A percentile compares a stretch with the other conserved stretches of the same genome.
These are phyloP conservation scores for Calonectria montana DNA, from an alignment of 2,329 filamentous ascomycete species.

Conservation along the genomic window DNA sequence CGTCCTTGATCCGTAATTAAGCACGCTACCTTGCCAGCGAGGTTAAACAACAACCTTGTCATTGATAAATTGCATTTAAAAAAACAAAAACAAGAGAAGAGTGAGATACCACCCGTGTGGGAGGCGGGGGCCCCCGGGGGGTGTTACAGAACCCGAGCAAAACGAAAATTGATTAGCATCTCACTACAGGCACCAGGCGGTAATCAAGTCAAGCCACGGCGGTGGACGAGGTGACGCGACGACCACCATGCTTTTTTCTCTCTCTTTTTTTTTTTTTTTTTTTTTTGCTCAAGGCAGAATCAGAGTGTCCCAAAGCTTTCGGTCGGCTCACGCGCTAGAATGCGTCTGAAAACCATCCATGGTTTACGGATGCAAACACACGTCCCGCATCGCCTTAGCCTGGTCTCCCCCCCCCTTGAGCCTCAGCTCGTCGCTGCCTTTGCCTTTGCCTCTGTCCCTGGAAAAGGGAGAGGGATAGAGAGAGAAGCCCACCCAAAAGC, in stretches of 20 bases:
- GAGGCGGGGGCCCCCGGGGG: background rate
- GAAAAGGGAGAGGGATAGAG: background rate
- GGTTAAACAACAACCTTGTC: slow-evolving; percentile 7
- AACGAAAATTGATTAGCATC: background rate
- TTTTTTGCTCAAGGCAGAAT: background rate
- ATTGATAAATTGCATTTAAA: slow-evolving; percentile 9
- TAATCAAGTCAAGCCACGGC: background rate
- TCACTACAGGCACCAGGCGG: background rate
- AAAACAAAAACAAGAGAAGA: background rate
- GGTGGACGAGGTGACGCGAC: background rate
- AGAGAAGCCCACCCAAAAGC: background rate
- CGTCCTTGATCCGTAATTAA: background rate
- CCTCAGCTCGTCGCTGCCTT: background rate
- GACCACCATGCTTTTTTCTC: background rate
- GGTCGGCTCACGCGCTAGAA: background rate
- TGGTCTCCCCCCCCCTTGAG: background rate
- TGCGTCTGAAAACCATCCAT: background rate
- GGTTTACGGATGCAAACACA: background rate
- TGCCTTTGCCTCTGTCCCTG: background rate
- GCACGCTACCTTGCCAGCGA: background rate
- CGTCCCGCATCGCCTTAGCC: background rate
- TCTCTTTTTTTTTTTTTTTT: too few species aligned
- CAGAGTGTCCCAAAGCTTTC: background rate
- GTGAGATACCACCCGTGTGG: background rate
- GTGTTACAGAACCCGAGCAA: background rate